phyloP scores from a whole-genome alignment of 345 rosid genomes.

The Melaleuca alternifolia region DNA sequence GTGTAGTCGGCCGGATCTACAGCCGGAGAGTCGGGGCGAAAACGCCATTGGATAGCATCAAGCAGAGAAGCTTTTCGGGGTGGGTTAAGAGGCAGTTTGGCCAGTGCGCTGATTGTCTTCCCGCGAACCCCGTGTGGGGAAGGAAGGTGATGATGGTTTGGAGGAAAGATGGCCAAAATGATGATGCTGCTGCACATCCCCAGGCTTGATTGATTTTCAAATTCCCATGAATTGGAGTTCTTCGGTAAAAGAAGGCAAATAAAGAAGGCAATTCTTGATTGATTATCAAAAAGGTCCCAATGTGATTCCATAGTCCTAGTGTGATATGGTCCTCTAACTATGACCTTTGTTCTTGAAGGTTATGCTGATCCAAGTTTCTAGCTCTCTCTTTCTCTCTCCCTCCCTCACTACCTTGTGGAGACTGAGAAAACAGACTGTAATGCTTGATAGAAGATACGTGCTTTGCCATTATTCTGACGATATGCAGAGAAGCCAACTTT shows the following conservation, averaged over 20 bases:
- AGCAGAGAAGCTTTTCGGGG: constrained; percentile 22
- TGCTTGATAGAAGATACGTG: neutral
- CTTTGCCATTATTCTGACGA: neutral
- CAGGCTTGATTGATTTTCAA: neutral
- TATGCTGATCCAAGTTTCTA: neutral
- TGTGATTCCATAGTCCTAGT: neutral
- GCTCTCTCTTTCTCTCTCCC: neutral
- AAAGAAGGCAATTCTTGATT: neutral
- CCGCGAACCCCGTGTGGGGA: constrained; percentile 34
- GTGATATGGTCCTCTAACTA: neutral
- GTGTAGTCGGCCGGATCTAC: constrained; percentile 48
- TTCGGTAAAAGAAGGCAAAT: neutral
- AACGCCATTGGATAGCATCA: constrained; percentile 25
- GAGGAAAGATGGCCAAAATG: neutral
- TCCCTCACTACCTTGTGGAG: neutral
- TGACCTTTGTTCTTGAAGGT: neutral
- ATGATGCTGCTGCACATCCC: neutral
- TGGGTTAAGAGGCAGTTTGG: constrained; percentile 32
- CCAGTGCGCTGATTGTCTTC: neutral
- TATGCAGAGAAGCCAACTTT: neutral
- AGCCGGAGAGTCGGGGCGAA: constrained; percentile 6
- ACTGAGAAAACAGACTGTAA: neutral
- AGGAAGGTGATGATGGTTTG: constrained; percentile 15
- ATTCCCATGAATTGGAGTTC: neutral
- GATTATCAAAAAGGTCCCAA: neutral